Conservation (phyloP, 345 rosid species). For the Cardamine resedifolia region DNA sequence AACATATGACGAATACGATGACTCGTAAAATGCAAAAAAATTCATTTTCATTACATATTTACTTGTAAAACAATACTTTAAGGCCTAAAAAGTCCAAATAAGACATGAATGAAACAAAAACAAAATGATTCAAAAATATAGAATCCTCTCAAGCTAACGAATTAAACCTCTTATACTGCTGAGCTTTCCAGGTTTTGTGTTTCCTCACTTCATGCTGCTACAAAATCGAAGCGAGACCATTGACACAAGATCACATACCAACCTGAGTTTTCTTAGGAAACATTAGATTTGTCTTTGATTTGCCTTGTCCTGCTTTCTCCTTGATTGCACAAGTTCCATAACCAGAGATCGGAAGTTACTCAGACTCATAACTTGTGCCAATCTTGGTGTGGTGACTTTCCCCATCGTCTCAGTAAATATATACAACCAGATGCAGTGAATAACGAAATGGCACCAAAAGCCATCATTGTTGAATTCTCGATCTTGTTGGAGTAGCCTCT, state of each 20-base stretch:
- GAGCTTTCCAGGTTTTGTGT: conserved; percentile 9
- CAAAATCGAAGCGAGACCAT: conserved; percentile 28
- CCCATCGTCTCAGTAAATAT: conserved; percentile 75
- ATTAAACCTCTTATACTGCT: conserved; percentile 5
- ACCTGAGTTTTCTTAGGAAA: neutral
- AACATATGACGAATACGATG: conserved; percentile 10
- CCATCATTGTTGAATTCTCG: conserved; percentile 72
- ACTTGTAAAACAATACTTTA: neutral
- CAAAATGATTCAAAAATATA: neutral
- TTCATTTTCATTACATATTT: conserved; percentile 9
- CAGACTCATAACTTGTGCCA: conserved; percentile 66
- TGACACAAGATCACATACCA: conserved; percentile 13
- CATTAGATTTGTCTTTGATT: conserved; percentile 3
- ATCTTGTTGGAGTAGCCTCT: conserved; percentile 63
- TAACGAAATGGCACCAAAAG: conserved; percentile 62
- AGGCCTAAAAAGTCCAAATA: neutral
- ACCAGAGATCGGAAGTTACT: conserved; percentile 14
- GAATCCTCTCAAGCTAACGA: neutral
- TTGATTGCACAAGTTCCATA: neutral
- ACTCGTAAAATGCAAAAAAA: neutral
- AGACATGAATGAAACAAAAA: neutral
- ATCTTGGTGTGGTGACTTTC: conserved; percentile 88
- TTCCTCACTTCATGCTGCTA: conserved; percentile 28
- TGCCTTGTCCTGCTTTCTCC: conserved; percentile 15
- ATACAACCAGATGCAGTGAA: conserved; percentile 75